These are phyloP conservation scores for Hypoxylon subgilvum DNA, from an alignment of 495 filamentous ascomycete species.

Conservation along the genomic window DNA sequence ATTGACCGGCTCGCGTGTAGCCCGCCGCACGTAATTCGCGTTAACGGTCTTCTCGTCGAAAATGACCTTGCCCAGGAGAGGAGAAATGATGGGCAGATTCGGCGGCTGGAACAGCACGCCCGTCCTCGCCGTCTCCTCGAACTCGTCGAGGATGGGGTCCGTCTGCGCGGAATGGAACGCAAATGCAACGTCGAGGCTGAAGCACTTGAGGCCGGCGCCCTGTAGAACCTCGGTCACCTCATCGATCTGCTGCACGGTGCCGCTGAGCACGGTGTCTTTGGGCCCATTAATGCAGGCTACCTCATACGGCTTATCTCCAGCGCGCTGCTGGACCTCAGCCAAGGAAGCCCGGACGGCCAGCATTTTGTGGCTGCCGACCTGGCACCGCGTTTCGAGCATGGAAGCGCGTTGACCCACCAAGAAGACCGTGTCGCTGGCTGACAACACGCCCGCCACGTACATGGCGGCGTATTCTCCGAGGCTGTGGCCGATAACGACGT, in stretches of 20 bases:
- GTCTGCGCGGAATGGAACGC: conserved; percentile 74
- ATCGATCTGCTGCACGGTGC: conserved; percentile 50
- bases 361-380: no score
- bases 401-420: conserved; percentile 70
- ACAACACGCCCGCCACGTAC: conserved; percentile 69
- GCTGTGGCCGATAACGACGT: conserved; percentile 74
- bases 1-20: neutral
- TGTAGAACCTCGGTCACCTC: conserved; percentile 23
- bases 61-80: conserved; percentile 45
- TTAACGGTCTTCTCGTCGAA: neutral
- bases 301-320: conserved; percentile 49
- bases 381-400: conserved; percentile 59
- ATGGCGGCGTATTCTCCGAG: conserved; percentile 75
- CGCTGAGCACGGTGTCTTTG: conserved; percentile 55
- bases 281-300: conserved; percentile 58
- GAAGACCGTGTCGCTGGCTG: conserved; percentile 67
- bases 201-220: conserved; percentile 42
- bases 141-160: conserved; percentile 63
- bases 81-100: conserved; percentile 63
- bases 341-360: conserved; percentile 53
- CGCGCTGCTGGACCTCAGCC: conserved; percentile 46
- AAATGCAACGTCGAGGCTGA: conserved; percentile 61
- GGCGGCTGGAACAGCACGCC: conserved; percentile 55
- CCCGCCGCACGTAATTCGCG: neutral
- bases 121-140: conserved; percentile 54